phyloP scores from a whole-genome alignment of 768 basidiomycete species.

The Russula olivacea region DNA sequence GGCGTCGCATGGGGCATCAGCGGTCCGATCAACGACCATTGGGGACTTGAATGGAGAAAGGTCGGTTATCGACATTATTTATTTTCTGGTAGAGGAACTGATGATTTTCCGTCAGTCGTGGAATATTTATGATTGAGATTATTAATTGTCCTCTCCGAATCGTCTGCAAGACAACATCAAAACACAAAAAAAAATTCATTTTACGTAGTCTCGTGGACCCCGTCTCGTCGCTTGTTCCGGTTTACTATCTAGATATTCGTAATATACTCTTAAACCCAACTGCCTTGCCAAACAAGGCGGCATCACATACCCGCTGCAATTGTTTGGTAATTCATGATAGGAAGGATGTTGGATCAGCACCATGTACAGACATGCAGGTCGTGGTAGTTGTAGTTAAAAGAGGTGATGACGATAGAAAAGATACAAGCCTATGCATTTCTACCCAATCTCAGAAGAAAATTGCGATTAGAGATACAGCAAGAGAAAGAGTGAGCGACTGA shows the following conservation, averaged over 20 bases:
- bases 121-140: conserved; percentile 30
- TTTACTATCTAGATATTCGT: conserved; percentile 17
- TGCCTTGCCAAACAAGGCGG: neutral
- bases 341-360: neutral
- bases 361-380: neutral
- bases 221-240: neutral
- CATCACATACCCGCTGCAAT: no score
- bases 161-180: neutral
- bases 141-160: neutral
- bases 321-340: neutral
- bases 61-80: conserved; percentile 32
- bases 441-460: conserved; percentile 10
- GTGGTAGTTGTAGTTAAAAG: conserved; percentile 2
- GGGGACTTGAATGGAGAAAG: conserved; percentile 75
- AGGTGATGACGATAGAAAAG: conserved; percentile 2
- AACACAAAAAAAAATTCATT: neutral
- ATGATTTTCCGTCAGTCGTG: conserved; percentile 28
- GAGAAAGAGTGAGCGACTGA: neutral
- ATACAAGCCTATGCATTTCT: conserved; percentile 19
- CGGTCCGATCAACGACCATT: conserved; percentile 77
- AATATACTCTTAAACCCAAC: conserved; percentile 6
- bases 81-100: neutral
- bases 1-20: conserved; percentile 85
- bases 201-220: neutral
- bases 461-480: conserved; percentile 22